Percentiles rank a stretch among this genome's conserved stretches.
Evolutionary conservation across 495 filamentous ascomycete species (phyloP).

Genomic region (Chaetomium tenue): DNA sequence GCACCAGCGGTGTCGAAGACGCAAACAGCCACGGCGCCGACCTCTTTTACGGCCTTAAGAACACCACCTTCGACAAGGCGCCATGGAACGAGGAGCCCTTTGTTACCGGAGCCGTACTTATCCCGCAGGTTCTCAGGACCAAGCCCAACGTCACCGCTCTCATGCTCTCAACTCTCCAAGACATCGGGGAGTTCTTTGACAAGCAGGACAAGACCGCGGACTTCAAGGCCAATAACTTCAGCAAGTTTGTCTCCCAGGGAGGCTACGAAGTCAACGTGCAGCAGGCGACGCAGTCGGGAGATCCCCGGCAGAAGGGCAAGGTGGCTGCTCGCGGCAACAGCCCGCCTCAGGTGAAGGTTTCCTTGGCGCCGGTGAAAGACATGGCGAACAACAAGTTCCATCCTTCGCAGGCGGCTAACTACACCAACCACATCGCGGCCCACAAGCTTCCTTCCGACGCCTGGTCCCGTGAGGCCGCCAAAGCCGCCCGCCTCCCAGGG

Average conservation of each 20-base stretch:
- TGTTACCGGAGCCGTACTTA: background rate
- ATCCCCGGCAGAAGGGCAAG: too few relatives aligned
- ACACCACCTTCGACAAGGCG: slow-evolving; percentile 14
- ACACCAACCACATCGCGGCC: slow-evolving; percentile 1
- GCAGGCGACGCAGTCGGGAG: background rate
- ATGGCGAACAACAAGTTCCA: slow-evolving; percentile 24
- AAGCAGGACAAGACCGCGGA: background rate
- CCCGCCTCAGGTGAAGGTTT: background rate
- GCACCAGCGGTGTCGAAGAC: slow-evolving; percentile 11
- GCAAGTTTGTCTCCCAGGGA: slow-evolving; percentile 27
- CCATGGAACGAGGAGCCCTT: slow-evolving; percentile 4
- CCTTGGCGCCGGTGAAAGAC: background rate
- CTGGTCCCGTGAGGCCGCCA: slow-evolving; percentile 27
- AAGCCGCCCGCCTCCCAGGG: slow-evolving; percentile 17
- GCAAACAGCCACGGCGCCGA: background rate
- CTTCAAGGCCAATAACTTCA: slow-evolving; percentile 13
- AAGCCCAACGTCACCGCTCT: slow-evolving; percentile 21
- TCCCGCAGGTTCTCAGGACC: background rate
- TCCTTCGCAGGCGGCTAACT: slow-evolving; percentile 3
- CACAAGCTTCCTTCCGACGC: slow-evolving; percentile 22
- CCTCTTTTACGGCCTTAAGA: slow-evolving; percentile 25
- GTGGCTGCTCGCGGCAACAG: background rate
- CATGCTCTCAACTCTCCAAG: slow-evolving; percentile 23
- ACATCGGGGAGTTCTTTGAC: slow-evolving; percentile 24
- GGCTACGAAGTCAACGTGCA: slow-evolving; percentile 14